Evolutionary conservation across 768 basidiomycete genomes (phyloP).

Genomic region (Leccinum truebloodii): DNA sequence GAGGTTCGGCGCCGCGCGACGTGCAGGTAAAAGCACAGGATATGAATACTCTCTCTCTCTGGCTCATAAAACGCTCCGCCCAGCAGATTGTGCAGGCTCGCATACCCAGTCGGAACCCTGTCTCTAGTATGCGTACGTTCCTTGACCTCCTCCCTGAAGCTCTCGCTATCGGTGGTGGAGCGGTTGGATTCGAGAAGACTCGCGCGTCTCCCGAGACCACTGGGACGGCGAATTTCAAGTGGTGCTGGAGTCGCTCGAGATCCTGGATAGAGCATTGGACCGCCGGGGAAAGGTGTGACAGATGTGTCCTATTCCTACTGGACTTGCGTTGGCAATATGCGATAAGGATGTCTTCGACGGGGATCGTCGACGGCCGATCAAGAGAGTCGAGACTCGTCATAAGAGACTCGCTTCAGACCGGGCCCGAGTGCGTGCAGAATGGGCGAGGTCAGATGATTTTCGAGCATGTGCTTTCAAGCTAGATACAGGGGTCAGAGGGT

Average conservation of each 20-base stretch:
- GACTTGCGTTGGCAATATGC: slow-evolving; percentile 1
- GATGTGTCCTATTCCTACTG: slow-evolving; percentile 20
- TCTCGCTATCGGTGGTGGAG: slow-evolving; percentile 14
- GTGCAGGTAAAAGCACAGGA: not conserved
- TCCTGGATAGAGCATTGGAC: slow-evolving; percentile 16
- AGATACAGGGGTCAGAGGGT: slow-evolving; percentile 16
- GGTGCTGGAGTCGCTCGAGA: slow-evolving; percentile 23
- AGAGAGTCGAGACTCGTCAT: slow-evolving; percentile 31
- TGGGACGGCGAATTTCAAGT: slow-evolving; percentile 35
- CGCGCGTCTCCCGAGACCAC: slow-evolving; percentile 33
- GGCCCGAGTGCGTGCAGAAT: slow-evolving; percentile 21
- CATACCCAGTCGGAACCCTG: slow-evolving; percentile 3
- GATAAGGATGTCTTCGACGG: slow-evolving; percentile 16
- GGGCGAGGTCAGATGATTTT: slow-evolving; percentile 4
- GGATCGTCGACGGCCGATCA: slow-evolving; percentile 25
- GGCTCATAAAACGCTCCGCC: slow-evolving; percentile 14
- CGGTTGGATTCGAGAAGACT: slow-evolving; percentile 24
- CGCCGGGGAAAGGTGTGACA: slow-evolving; percentile 11
- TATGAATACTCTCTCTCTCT: not conserved
- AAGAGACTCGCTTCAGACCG: slow-evolving; percentile 30
- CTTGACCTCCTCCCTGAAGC: not conserved
- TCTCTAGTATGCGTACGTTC: not conserved
- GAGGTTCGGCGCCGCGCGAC: not conserved
- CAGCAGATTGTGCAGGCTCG: slow-evolving; percentile 24
- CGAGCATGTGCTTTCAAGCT: slow-evolving; percentile 1